These are phyloP conservation scores for Pythium inflatum DNA, from an alignment of 352 stramenopile species.

Conservation along the genomic window DNA sequence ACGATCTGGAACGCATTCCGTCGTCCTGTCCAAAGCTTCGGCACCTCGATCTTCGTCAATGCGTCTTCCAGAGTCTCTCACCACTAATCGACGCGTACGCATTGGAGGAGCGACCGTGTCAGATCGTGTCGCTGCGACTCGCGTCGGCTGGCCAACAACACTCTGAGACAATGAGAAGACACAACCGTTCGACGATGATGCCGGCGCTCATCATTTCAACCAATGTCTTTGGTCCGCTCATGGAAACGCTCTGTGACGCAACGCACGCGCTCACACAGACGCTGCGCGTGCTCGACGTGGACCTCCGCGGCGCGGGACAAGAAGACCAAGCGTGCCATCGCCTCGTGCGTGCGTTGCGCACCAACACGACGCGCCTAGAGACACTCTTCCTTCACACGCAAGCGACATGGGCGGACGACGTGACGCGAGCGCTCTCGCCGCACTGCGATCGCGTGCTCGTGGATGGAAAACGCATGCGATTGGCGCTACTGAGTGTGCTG, in stretches of 20 bases:
- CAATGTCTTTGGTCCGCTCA: conserved; percentile 9
- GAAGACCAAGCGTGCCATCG: background rate
- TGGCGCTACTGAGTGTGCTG: conserved; percentile 13
- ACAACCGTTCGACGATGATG: too few species aligned
- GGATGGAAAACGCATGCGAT: background rate
- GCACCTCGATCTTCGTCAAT: background rate
- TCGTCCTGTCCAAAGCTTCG: background rate
- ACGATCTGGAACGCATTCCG: background rate
- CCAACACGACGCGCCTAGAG: conserved; percentile 3
- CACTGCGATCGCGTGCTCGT: conserved; percentile 4
- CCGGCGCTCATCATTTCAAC: background rate
- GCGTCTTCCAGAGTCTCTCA: background rate
- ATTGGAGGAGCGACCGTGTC: background rate
- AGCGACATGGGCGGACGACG: background rate
- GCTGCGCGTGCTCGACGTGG: conserved; percentile 3
- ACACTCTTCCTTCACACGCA: background rate
- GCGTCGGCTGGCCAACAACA: conserved; percentile 1
- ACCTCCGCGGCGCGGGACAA: background rate
- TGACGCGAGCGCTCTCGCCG: background rate
- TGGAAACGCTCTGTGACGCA: conserved; percentile 3
- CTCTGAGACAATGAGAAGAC: background rate
- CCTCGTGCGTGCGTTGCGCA: conserved; percentile 3
- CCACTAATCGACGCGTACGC: conserved; percentile 8
- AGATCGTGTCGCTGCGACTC: conserved; percentile 1
- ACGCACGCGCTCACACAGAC: conserved; percentile 1